These are phyloP conservation scores for Ceratobasidium sp. DNA, from an alignment of 1,284 basidiomycete genomes.

Conservation along the genomic window DNA sequence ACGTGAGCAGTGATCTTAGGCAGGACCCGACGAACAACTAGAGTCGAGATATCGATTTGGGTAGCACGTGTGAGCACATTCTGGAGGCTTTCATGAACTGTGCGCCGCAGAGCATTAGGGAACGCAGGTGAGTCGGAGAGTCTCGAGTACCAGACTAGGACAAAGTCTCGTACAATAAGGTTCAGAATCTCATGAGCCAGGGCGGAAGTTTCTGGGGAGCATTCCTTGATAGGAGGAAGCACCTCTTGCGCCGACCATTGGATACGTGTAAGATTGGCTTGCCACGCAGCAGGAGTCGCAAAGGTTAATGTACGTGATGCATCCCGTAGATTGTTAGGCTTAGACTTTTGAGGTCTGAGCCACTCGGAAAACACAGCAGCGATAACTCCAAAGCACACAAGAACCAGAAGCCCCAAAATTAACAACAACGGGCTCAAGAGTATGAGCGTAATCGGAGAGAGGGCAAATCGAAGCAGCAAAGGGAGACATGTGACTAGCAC, in stretches of 20 bases:
- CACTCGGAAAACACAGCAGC: constrained; percentile 72
- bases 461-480: constrained; percentile 21
- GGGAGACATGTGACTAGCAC: constrained; percentile 37
- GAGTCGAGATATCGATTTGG: constrained; percentile 78
- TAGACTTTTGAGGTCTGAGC: constrained; percentile 54
- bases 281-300: constrained; percentile 92
- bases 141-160: constrained; percentile 86
- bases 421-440: constrained; percentile 74
- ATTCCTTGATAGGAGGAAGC: constrained; percentile 72
- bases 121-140: constrained; percentile 90
- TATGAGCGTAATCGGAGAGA: constrained; percentile 73
- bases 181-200: constrained; percentile 82
- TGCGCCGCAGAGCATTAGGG: constrained; percentile 83
- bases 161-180: constrained; percentile 86
- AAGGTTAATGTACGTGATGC: constrained; percentile 82
- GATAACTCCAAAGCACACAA: constrained; percentile 68
- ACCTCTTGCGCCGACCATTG: constrained; percentile 84
- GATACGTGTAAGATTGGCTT: constrained; percentile 84
- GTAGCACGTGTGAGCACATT: constrained; percentile 70
- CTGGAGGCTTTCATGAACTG: constrained; percentile 78
- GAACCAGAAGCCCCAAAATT: constrained; percentile 62
- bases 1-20: constrained; percentile 91
- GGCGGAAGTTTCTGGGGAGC: constrained; percentile 73
- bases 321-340: constrained; percentile 61
- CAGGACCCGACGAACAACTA: constrained; percentile 86